These are phyloP conservation scores for Eucalyptus tenuipes DNA, from an alignment of 345 rosid genomes.

Conservation along the genomic window DNA sequence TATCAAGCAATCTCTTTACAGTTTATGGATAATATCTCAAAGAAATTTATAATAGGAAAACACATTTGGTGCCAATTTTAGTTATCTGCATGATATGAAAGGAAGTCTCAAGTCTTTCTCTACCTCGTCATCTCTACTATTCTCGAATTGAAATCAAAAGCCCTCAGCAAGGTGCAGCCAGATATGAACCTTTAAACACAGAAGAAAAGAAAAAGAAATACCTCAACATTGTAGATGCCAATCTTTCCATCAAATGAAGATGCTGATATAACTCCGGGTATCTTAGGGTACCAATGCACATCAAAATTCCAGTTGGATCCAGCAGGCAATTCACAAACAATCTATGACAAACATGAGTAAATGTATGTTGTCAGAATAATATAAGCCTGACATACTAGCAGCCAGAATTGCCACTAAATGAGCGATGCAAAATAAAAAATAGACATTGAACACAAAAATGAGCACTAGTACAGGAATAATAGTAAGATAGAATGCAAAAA, in stretches of 20 bases:
- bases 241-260: slow-evolving; percentile 97
- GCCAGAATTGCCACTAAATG: not conserved
- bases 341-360: slow-evolving; percentile 22
- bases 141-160: not conserved
- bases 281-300: slow-evolving; percentile 93
- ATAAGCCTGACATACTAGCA: not conserved
- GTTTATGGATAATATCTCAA: not conserved
- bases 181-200: not conserved
- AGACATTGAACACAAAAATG: not conserved
- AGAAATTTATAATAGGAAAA: not conserved
- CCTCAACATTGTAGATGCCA: slow-evolving; percentile 96
- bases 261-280: slow-evolving; percentile 94
- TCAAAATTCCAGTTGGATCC: slow-evolving; percentile 98
- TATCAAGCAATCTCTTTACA: not conserved
- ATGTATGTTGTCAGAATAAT: not conserved
- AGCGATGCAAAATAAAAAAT: not conserved
- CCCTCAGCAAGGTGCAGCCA: not conserved
- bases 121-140: not conserved
- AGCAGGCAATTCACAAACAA: slow-evolving; percentile 84
- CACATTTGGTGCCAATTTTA: not conserved
- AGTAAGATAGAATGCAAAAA: not conserved
- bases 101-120: not conserved
- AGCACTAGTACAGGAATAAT: not conserved
- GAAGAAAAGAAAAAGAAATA: slow-evolving; percentile 3
- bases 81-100: not conserved